These are phyloP conservation scores for Pyrrhoderma noxium DNA, from an alignment of 1,284 basidiomycete genomes.

Conservation along the genomic window DNA sequence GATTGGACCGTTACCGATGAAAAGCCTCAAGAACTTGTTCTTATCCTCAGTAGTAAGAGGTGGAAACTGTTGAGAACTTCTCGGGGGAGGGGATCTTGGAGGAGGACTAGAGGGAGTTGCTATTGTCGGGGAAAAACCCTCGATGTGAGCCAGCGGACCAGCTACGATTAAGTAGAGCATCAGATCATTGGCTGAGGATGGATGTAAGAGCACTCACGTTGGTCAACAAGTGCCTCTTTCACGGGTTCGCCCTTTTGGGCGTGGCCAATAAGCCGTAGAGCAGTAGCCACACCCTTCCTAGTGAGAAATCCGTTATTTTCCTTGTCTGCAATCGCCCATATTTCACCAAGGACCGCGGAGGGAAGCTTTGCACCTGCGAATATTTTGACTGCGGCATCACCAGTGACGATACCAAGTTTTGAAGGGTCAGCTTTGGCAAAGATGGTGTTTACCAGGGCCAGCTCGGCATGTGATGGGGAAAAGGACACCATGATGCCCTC, in stretches of 20 bases:
- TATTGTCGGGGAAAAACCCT: slow-evolving; percentile 50
- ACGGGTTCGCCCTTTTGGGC: slow-evolving; percentile 82
- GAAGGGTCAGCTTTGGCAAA: slow-evolving; percentile 64
- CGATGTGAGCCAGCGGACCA: slow-evolving; percentile 77
- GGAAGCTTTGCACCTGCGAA: slow-evolving; percentile 75
- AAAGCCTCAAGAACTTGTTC: slow-evolving; percentile 76
- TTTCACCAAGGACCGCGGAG: slow-evolving; percentile 78
- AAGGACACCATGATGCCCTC: slow-evolving; percentile 50
- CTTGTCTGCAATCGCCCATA: slow-evolving; percentile 91
- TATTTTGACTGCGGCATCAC: slow-evolving; percentile 77
- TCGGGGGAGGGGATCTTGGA: slow-evolving; percentile 54
- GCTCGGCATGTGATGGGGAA: slow-evolving; percentile 58
- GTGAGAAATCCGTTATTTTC: slow-evolving; percentile 91
- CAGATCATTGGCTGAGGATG: slow-evolving; percentile 22
- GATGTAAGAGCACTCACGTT: slow-evolving; percentile 43
- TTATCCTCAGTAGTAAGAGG: slow-evolving; percentile 73
- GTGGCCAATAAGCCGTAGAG: slow-evolving; percentile 86
- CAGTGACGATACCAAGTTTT: slow-evolving; percentile 77
- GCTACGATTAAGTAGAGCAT: slow-evolving; percentile 37
- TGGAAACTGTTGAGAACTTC: slow-evolving; percentile 36
- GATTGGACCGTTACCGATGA: slow-evolving; percentile 63
- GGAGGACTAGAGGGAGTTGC: slow-evolving; percentile 43
- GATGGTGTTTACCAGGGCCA: slow-evolving; percentile 61
- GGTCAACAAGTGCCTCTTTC: slow-evolving; percentile 50
- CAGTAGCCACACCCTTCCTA: slow-evolving; percentile 77